Conservation (phyloP, 176 grass and related monocot species). For the Musa itinerans region DNA sequence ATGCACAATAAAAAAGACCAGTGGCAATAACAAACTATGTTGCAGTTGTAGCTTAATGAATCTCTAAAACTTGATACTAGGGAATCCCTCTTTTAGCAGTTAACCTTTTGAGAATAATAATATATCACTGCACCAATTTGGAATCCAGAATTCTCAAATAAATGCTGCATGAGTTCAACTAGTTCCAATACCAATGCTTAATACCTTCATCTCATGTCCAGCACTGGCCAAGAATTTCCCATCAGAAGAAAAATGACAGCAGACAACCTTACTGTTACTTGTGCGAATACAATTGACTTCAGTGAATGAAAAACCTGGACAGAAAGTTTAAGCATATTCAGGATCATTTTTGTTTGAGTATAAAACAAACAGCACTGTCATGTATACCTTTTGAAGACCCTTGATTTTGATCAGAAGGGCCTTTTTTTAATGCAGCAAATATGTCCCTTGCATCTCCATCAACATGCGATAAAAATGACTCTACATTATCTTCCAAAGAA, state of each 20-base stretch:
- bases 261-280: conserved; percentile 89
- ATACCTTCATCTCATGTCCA: conserved; percentile 96
- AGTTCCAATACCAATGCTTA: neutral
- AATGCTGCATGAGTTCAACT: too few relatives aligned
- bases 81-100: neutral
- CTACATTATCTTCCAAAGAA: conserved; percentile 16
- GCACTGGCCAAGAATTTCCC: conserved; percentile 92
- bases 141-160: too few relatives aligned
- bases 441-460: conserved; percentile 19
- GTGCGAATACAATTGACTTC: conserved; percentile 70
- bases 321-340: conserved; percentile 4
- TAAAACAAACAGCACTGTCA: neutral
- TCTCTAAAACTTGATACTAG: too few relatives aligned
- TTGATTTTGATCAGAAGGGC: conserved; percentile 29
- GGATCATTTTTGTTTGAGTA: neutral
- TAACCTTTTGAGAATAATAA: neutral
- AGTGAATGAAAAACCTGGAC: conserved; percentile 83
- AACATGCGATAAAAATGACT: conserved; percentile 12
- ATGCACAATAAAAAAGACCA: neutral
- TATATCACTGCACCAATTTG: too few relatives aligned
- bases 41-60: neutral
- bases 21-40: neutral
- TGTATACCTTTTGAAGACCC: conserved; percentile 52
- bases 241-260: conserved; percentile 93
- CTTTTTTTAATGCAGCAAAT: conserved; percentile 12